These are phyloP conservation scores for Zea mays DNA, from an alignment of 176 grass and related monocot species.

Conservation along the genomic window Zm-B73-REFERENCE-NAM-5.0 NC_050100.1:91535001-91535500, in stretches of 20 bases:
- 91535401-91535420: constrained; percentile 68
- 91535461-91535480: constrained; percentile 75
- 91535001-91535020: too few species aligned
- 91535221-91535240: constrained; percentile 1
- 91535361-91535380: constrained; percentile 25
- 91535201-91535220: constrained; percentile 30
- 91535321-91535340: background rate
- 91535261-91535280: constrained; percentile 34
- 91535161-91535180: background rate
- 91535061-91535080: background rate
- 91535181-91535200: constrained; percentile 4
- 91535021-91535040: too few species aligned
- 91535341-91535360: constrained; percentile 20
- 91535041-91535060: background rate
- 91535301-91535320: background rate
- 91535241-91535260: constrained; percentile 26
- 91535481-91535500: constrained; percentile 88
- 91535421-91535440: constrained; percentile 64
- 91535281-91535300: constrained; percentile 29
- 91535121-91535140: constrained; percentile 31
- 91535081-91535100: background rate
- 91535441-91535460: constrained; percentile 73
- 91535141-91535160: background rate
- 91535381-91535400: background rate
- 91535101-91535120: background rate